phyloP scores from a whole-genome alignment of 495 filamentous ascomycete species.

The Collariella sp. region DNA sequence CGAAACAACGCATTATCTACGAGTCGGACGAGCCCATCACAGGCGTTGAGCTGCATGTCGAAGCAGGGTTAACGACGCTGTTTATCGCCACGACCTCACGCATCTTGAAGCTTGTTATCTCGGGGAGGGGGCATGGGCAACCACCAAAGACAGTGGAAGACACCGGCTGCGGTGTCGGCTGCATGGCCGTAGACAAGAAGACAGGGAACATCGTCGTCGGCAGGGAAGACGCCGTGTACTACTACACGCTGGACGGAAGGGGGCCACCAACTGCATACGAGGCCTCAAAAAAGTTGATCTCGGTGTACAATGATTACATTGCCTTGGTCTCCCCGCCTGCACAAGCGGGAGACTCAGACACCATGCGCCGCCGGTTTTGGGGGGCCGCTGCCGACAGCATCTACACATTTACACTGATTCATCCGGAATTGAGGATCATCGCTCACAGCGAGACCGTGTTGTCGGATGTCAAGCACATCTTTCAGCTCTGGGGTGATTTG shows the following conservation, averaged over 20 bases:
- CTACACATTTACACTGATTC: constrained; percentile 78
- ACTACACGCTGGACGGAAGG: constrained; percentile 77
- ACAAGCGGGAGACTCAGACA: constrained; percentile 42
- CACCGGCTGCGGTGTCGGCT: constrained; percentile 78
- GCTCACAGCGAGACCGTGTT: constrained; percentile 79
- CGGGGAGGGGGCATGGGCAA: constrained; percentile 80
- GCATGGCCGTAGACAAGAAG: constrained; percentile 76
- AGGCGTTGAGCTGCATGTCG: constrained; percentile 68
- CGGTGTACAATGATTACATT: constrained; percentile 77
- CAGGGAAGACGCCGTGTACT: constrained; percentile 90
- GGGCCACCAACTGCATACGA: constrained; percentile 86
- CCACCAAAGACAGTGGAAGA: constrained; percentile 83
- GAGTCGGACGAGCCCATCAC: constrained; percentile 96
- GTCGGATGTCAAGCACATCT: constrained; percentile 67
- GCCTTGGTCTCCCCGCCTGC: constrained; percentile 72
- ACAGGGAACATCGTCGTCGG: constrained; percentile 82
- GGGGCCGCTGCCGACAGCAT: constrained; percentile 61
- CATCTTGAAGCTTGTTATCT: constrained; percentile 78
- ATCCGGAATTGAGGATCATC: constrained; percentile 84
- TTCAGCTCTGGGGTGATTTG: constrained; percentile 84
- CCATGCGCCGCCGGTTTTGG: constrained; percentile 52
- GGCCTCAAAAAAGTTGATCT: constrained; percentile 74
- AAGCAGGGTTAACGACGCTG: constrained; percentile 57
- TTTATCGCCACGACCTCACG: constrained; percentile 88
- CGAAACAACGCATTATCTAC: constrained; percentile 90